Conservation (phyloP, 2,329 filamentous ascomycete genomes). For the Mariannaea elegans region DNA sequence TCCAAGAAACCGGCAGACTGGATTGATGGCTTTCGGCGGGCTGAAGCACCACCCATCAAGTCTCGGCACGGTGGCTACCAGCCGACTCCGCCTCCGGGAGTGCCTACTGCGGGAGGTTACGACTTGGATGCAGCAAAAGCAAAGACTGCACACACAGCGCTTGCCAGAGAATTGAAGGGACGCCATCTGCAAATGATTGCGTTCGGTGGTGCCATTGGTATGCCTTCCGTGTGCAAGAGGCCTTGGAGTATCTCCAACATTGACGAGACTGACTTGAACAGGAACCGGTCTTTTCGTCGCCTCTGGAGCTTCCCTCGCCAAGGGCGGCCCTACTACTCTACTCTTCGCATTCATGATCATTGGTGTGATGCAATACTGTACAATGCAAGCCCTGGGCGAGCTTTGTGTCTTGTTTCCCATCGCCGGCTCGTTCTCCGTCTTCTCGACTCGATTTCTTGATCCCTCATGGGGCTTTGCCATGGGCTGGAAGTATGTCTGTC, state of each 20-base stretch:
- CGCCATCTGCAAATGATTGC: conserved; percentile 61
- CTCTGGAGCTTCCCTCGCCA: conserved; percentile 75
- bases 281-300: conserved; percentile 88
- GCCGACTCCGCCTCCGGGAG: neutral
- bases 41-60: conserved; percentile 21
- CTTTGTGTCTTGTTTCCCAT: conserved; percentile 90
- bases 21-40: conserved; percentile 35
- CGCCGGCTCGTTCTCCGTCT: conserved; percentile 89
- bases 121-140: conserved; percentile 59
- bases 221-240: conserved; percentile 8
- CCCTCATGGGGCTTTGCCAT: conserved; percentile 61
- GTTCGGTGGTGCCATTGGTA: conserved; percentile 73
- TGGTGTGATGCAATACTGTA: conserved; percentile 89
- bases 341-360: conserved; percentile 80
- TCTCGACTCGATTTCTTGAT: conserved; percentile 92
- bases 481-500: conserved; percentile 87
- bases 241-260: neutral
- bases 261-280: conserved; percentile 37
- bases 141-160: conserved; percentile 77
- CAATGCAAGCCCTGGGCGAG: conserved; percentile 89
- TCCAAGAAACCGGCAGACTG: conserved; percentile 25
- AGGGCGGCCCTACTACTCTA: conserved; percentile 79
- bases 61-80: conserved; percentile 9
- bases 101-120: neutral
- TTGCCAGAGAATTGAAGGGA: conserved; percentile 80